Evolutionary conservation across 495 filamentous ascomycete genomes (phyloP).

Genomic region (Tetracladium setigerum): DNA sequence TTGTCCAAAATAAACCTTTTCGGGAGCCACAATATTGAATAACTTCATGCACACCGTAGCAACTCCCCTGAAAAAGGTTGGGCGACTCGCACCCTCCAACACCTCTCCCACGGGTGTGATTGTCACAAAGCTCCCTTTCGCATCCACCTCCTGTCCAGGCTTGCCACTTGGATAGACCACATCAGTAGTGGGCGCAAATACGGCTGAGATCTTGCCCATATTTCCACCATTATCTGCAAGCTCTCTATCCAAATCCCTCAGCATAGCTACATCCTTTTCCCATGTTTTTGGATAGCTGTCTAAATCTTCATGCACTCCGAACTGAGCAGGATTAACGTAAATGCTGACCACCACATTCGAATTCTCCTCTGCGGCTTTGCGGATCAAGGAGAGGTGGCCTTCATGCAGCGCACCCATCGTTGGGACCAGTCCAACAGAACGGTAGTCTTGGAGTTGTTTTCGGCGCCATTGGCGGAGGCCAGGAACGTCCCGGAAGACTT

Average conservation of each 20-base stretch:
- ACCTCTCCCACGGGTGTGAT: constrained; percentile 75
- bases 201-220: constrained; percentile 63
- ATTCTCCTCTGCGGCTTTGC: constrained; percentile 76
- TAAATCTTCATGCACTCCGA: constrained; percentile 84
- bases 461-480: constrained; percentile 65
- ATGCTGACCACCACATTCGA: constrained; percentile 80
- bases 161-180: constrained; percentile 84
- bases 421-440: constrained; percentile 79
- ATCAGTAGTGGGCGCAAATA: constrained; percentile 76
- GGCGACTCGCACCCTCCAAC: constrained; percentile 78
- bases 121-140: constrained; percentile 84
- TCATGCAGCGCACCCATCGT: constrained; percentile 96
- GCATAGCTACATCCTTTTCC: constrained; percentile 59
- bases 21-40: constrained; percentile 84
- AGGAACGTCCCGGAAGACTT: constrained; percentile 67
- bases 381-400: constrained; percentile 83
- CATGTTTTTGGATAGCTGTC: constrained; percentile 86
- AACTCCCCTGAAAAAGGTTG: constrained; percentile 93
- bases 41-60: constrained; percentile 97
- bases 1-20: constrained; percentile 92
- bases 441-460: constrained; percentile 55
- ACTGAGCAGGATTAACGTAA: constrained; percentile 96
- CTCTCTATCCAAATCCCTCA: constrained; percentile 63
- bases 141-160: constrained; percentile 70
- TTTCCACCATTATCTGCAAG: constrained; percentile 47